Base-by-base conservation (phyloP, 106 monocot genomes). In the Alisma plantagoaquatica region DNA sequence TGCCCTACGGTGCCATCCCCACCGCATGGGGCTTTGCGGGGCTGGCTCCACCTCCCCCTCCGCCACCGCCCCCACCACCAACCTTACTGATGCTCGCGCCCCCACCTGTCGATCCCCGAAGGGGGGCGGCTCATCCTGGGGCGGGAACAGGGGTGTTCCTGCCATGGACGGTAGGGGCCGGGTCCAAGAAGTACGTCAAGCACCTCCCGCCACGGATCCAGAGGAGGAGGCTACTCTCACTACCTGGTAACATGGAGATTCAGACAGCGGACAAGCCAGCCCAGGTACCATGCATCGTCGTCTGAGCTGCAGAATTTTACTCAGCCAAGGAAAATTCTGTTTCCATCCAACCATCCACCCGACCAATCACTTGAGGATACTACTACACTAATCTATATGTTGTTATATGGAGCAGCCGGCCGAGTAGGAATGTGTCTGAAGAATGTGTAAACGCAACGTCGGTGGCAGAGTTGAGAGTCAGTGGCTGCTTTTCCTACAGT, bases 131-230 rank as follows among this genome's bases (percentile, higher is more conserved):
- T 17, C 11, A 10, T 4, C n/a, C 16, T 8, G 45, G 48, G 6
- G 49, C 23, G 41, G 86, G 87, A 23, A 88, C 88, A 1, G 88
- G 88, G 10, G 88, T 88, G 10, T 88, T 88, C 82, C 51, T 88
- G 70, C 88, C 88, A 1, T 92, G 92, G 92, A 62, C 72, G 2
- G 68, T 75, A 0, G 76, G 79, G 0, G 68, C 73, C 0, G 76
- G 79, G 0, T 74, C 86, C 0, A 93, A 80, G 79, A 82, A 73
- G 69, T 83, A 93, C 60, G 77, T 66, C 64, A 87, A 77, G 69
- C 86, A 93, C 53, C 76, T 93, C 12, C 92, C 86, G 1, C 92
- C 92, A 0, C 82, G 92, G 29, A 87, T 93, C 26, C 92, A 82
- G 74, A 70, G 70, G 66, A 61, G 86, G 57, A 46, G 86, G 53